Conservation (phyloP, 345 rosid species). For the Euphorbia pulcherrima region DNA sequence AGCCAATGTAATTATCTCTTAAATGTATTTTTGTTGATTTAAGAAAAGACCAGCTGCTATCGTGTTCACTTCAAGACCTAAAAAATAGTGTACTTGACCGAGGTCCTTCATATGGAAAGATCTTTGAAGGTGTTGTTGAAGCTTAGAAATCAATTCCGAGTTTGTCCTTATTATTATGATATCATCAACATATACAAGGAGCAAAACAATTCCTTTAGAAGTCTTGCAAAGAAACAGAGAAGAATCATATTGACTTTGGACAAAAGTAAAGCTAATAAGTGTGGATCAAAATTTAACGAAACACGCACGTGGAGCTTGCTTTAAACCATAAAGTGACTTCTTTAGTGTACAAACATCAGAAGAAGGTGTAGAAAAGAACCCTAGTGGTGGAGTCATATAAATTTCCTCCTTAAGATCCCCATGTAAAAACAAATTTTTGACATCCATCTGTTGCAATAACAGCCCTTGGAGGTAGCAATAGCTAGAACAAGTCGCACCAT, state of each 20-base stretch:
- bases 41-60: not conserved
- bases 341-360: not conserved
- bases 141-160: not conserved
- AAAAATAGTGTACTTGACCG: not conserved
- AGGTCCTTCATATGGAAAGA: not conserved
- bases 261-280: not conserved
- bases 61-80: not conserved
- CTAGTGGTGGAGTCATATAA: not conserved
- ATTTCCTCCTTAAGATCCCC: not conserved
- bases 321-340: not conserved
- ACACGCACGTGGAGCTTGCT: not conserved
- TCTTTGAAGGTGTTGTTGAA: not conserved
- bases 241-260: not conserved
- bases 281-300: not conserved
- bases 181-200: conserved; percentile 1
- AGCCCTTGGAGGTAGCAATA: conserved; percentile 3
- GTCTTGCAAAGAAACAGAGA: not conserved
- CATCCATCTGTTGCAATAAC: not conserved
- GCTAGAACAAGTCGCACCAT: not conserved
- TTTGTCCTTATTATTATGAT: not conserved
- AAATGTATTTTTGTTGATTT: not conserved
- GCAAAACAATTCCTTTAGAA: not conserved
- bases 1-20: not conserved
- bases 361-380: no score
- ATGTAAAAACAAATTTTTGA: not conserved